Evolutionary conservation across 179 eudicot genomes (phyloP).

Genomic region (Actinidia arguta): DNA sequence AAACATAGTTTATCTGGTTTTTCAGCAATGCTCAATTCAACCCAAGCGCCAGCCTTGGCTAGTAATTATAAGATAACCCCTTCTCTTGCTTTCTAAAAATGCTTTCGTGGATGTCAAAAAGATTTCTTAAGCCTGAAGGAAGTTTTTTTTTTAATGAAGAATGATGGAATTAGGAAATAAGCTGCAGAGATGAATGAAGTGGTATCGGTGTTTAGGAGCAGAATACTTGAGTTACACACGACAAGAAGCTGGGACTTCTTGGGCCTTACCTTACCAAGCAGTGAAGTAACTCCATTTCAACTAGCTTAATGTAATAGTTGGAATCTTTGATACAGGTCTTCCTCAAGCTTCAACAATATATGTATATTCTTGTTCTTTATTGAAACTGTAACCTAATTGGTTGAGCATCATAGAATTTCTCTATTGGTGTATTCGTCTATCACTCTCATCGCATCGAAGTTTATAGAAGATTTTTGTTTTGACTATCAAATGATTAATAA

Average conservation of each 20-base stretch:
- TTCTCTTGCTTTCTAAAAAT: background rate
- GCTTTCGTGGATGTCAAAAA: background rate
- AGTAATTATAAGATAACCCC: conserved; percentile 30
- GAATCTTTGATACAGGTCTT: conserved; percentile 54
- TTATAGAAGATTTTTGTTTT: background rate
- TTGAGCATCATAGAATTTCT: background rate
- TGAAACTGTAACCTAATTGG: background rate
- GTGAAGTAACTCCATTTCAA: conserved; percentile 38
- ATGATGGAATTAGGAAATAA: background rate
- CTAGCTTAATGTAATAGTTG: conserved; percentile 46
- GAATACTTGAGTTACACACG: conserved; percentile 53
- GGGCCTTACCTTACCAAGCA: conserved; percentile 43
- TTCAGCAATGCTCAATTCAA: conserved; percentile 58
- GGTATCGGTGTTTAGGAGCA: conserved; percentile 68
- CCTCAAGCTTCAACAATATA: background rate
- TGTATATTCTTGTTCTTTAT: background rate
- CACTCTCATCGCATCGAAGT: background rate
- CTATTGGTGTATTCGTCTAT: background rate
- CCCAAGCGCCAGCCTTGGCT: conserved; percentile 55
- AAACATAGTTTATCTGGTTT: conserved; percentile 73
- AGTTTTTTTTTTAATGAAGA: background rate
- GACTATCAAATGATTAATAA: background rate
- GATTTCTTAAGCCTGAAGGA: background rate
- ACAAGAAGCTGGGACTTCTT: conserved; percentile 91
- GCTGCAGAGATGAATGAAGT: conserved; percentile 53